Base-by-base conservation (phyloP, 1,139 yeast genomes). In the Candida albicans region DNA sequence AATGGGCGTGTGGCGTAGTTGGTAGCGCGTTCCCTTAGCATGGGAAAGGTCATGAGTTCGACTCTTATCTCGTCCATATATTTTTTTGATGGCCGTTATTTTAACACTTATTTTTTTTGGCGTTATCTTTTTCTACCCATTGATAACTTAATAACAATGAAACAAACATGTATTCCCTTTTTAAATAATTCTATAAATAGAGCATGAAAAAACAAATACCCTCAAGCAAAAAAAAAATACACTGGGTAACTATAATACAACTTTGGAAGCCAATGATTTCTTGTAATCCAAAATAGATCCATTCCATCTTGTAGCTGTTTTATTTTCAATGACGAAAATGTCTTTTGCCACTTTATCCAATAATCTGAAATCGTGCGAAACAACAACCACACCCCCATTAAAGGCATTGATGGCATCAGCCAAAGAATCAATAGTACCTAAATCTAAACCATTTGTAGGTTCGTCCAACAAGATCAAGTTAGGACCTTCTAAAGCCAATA, bases 361-460 rank as follows among this genome's bases (percentile, higher is more conserved):
- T 62, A 93, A 81, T 75, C 99, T 86, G 93, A 95, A 93, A 77
- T 93, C 99, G 81, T 93, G 99, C 51, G 98, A 90, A 53, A 93
- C 99, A 50, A 93, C 96, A 54, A 90, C 96, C 46, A 93, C 97
- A 78, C 99, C 99, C 72, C 99, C 99, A 61, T 84, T 87, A 77
- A 87, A 95, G 34, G 82, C 86, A 56, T 89, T 84, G 64, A 95
- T 91, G 51, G 99, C 99, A 48, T 87, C 96, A 46, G 98, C 99
- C 62, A 93, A 79, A 36, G 99, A 93, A 72, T 95, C 99, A 63
- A 93, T 93, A 39, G 99, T 91, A 60, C 97, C 88, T 59, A 95
- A 91, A 77, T 95, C 99, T 70, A 95, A 79, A 80, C 98, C 99
- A 80, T 93, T 93, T 57, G 99, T 93, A 81, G 99, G 99, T 84